These are phyloP conservation scores for Fusarium camptoceras DNA, from an alignment of 2,329 filamentous ascomycete genomes.

Conservation along the genomic window DNA sequence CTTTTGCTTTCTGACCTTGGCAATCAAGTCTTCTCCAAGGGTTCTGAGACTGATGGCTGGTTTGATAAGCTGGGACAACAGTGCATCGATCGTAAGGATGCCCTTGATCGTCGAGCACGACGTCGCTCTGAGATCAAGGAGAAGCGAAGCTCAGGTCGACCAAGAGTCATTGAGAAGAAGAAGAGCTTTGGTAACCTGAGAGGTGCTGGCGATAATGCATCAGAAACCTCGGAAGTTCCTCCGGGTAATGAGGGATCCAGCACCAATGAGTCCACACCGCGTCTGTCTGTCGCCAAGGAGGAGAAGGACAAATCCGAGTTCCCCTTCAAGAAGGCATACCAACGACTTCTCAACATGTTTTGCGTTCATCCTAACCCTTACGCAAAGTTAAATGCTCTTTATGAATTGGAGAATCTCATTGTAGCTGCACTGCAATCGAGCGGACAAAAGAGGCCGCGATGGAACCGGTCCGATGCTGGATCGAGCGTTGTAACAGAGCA, in stretches of 20 bases:
- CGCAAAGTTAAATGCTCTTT: conserved; percentile 83
- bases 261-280: conserved; percentile 45
- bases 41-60: conserved; percentile 94
- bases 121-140: conserved; percentile 57
- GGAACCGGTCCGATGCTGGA: conserved; percentile 53
- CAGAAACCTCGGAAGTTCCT: conserved; percentile 55
- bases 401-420: conserved; percentile 86
- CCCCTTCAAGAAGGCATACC: conserved; percentile 83
- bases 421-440: conserved; percentile 71
- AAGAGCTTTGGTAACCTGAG: conserved; percentile 76
- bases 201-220: conserved; percentile 57
- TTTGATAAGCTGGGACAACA: conserved; percentile 77
- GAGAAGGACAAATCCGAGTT: conserved; percentile 65
- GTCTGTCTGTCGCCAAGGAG: conserved; percentile 43
- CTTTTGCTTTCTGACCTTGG: conserved; percentile 90
- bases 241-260: conserved; percentile 56
- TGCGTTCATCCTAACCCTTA: conserved; percentile 90
- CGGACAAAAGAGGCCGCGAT: conserved; percentile 51
- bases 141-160: conserved; percentile 59
- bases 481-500: conserved; percentile 52
- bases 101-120: conserved; percentile 61
- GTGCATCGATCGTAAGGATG: conserved; percentile 72
- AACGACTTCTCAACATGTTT: conserved; percentile 84
- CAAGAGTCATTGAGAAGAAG: conserved; percentile 71
- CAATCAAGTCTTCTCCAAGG: conserved; percentile 84